Evolutionary conservation across 2,329 filamentous ascomycete genomes (phyloP).

Genomic region (Aspergillus flavus): DNA sequence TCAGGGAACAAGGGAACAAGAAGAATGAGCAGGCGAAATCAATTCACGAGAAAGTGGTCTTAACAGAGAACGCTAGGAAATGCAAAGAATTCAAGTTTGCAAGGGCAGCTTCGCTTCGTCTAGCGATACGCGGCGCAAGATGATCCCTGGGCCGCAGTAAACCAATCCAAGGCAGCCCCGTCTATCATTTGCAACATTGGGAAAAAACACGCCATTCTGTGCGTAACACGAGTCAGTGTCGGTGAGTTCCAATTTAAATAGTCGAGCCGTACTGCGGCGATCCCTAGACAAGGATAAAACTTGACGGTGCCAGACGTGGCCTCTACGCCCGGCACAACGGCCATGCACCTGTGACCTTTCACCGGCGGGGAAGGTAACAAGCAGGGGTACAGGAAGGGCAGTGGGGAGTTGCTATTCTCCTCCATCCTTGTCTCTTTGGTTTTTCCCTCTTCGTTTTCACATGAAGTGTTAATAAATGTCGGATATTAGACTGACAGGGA

Average conservation of each 20-base stretch:
- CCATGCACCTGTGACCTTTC: neutral
- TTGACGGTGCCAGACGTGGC: no score
- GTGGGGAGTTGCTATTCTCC: no score
- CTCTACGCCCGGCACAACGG: no score
- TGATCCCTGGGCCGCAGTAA: neutral
- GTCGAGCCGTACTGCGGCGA: neutral
- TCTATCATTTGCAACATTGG: neutral
- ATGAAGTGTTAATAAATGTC: neutral
- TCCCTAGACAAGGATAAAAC: neutral
- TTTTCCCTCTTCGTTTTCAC: neutral
- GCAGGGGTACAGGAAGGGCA: no score
- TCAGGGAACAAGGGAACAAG: neutral
- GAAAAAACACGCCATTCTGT: neutral
- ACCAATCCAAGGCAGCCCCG: neutral
- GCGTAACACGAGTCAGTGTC: neutral
- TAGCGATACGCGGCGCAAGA: neutral
- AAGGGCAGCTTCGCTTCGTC: neutral
- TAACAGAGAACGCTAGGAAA: neutral
- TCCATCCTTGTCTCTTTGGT: neutral
- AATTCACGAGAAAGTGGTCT: neutral
- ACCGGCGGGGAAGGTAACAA: neutral
- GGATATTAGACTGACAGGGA: neutral
- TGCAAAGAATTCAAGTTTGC: neutral
- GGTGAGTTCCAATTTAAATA: neutral
- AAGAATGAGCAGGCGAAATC: neutral